Evolutionary conservation across 805 yeast genomes (phyloP).

Genomic region (Cyberlindnera xylosilytica): DNA sequence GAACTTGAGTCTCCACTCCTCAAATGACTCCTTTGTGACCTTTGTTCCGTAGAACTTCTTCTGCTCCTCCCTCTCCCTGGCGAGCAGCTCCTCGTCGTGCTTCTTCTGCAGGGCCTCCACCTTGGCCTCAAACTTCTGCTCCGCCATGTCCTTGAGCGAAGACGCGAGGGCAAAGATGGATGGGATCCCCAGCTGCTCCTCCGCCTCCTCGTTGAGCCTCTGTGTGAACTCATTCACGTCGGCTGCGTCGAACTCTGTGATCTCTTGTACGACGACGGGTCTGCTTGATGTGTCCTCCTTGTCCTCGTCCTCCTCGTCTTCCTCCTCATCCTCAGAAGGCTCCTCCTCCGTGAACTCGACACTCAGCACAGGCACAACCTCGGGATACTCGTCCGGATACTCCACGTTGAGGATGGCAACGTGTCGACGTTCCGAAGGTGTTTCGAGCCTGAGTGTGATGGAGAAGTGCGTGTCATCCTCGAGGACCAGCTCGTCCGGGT

Average conservation of each 20-base stretch:
- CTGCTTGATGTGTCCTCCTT: slow-evolving; percentile 40
- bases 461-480: slow-evolving; percentile 43
- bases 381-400: slow-evolving; percentile 82
- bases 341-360: slow-evolving; percentile 35
- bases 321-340: slow-evolving; percentile 24
- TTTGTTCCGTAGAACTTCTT: slow-evolving; percentile 88
- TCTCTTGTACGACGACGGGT: slow-evolving; percentile 53
- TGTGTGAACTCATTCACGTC: slow-evolving; percentile 42
- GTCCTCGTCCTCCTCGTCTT: slow-evolving; percentile 41
- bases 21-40: slow-evolving; percentile 76
- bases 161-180: slow-evolving; percentile 79
- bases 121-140: slow-evolving; percentile 58
- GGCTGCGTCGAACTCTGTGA: slow-evolving; percentile 47
- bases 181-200: slow-evolving; percentile 86
- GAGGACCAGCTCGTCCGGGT: slow-evolving; percentile 77
- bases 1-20: slow-evolving; percentile 69
- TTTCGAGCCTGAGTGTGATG: slow-evolving; percentile 63
- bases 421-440: slow-evolving; percentile 59
- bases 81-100: slow-evolving; percentile 56
- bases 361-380: slow-evolving; percentile 61
- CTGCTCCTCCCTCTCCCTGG: slow-evolving; percentile 78
- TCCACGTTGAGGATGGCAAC: slow-evolving; percentile 54
- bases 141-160: slow-evolving; percentile 78
- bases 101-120: slow-evolving; percentile 49
- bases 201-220: slow-evolving; percentile 56